Base-by-base conservation (phyloP, 306 rosid species). In the Albizia julibrissin region DNA sequence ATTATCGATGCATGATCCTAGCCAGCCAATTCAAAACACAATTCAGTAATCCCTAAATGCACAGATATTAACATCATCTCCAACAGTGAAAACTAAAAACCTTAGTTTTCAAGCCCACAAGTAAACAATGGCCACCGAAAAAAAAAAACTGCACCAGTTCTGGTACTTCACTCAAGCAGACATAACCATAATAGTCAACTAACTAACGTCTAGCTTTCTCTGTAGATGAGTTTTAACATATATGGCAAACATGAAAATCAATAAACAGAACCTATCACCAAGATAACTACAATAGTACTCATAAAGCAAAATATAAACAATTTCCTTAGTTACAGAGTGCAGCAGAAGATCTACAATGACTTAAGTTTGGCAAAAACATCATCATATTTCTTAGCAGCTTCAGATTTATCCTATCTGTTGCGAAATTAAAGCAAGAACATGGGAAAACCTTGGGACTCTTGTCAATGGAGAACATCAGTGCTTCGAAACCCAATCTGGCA, bases 241-340 rank as follows among this genome's bases (percentile, higher is more conserved):
- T 65, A 64, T 49, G 59, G 83, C 61, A 37, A 18, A 43, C 79
- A 76, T 40, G 78, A 70, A 71, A 81, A 69, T 59, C 71, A 80
- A 49, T 39, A 50, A 66, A 14, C 67, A 78, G 69, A 75, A 78
- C 49, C 49, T 58, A 77, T 73, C 72, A 47, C 21, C 46, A 65
- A 76, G 40, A 58, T 33, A 49, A 54, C 75, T 49, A 74, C 76
- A 37, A 66, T 72, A 74, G 61, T 70, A 74, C 37, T n/a, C 34
- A 61, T 10, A 71, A 33, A 75, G 70, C 80, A 87, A 61, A 22
- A 29, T 75, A 80, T 85, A 79, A 79, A 87, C 94, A 84, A 73
- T 66, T 15, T 37, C 0, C 40, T 37, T 37, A 6, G 8, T 37
- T 37, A 37, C 1, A 6, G 8, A 37, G 40, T 37, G 75, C 61